Conservation (phyloP, 148 eudicot genomes). For the Dianthus caryophyllus region DNA sequence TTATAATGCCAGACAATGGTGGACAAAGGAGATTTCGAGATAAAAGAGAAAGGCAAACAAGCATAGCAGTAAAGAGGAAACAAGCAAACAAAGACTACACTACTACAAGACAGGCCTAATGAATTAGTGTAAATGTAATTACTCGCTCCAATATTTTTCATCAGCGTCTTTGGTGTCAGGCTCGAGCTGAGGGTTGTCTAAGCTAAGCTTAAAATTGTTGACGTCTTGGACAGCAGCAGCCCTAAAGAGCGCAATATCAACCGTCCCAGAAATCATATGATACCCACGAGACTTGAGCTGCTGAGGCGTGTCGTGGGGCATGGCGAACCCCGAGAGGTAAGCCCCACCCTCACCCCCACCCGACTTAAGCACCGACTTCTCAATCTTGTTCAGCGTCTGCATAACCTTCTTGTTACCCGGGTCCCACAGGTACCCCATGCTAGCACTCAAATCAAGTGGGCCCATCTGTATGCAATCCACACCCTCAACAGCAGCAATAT, state of each 20-base stretch:
- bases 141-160: conserved; percentile 78
- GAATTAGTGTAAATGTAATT: conserved; percentile 2
- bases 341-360: conserved; percentile 56
- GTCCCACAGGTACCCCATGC: conserved; percentile 85
- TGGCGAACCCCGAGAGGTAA: conserved; percentile 66
- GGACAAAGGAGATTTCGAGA: too few relatives aligned
- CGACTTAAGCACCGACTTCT: conserved; percentile 42
- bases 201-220: conserved; percentile 51
- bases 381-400: conserved; percentile 46
- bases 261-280: conserved; percentile 78
- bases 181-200: not conserved
- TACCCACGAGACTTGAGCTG: conserved; percentile 60
- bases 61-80: too few relatives aligned
- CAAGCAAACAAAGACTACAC: not conserved
- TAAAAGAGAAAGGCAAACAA: too few relatives aligned
- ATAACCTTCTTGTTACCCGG: conserved; percentile 81
- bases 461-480: conserved; percentile 88
- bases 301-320: conserved; percentile 62
- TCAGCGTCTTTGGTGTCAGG: conserved; percentile 33
- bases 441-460: conserved; percentile 84
- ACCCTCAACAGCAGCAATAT: conserved; percentile 85
- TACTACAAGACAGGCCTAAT: not conserved
- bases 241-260: conserved; percentile 68
- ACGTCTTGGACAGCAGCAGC: conserved; percentile 75
- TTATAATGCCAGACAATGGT: too few relatives aligned